Percentiles rank a stretch among this genome's conserved stretches.
Evolutionary conservation across 495 filamentous ascomycete species (phyloP).

Genomic region (Entonaema liquescens): DNA sequence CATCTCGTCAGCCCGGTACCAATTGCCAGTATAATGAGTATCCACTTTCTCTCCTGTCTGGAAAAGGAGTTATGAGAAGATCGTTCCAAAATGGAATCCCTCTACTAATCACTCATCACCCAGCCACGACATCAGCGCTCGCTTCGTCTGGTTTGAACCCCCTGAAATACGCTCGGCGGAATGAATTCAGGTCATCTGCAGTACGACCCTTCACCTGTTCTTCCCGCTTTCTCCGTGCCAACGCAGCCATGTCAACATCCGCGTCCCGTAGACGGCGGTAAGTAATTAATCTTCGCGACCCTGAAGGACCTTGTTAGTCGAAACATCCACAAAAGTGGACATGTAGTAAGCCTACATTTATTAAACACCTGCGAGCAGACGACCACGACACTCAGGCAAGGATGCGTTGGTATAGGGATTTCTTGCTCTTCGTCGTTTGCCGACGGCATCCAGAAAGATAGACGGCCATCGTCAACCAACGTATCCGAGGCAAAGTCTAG

Average conservation of each 20-base stretch:
- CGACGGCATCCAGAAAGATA: slow-evolving; percentile 98
- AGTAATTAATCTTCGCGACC: slow-evolving; percentile 87
- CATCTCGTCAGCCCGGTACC: neutral
- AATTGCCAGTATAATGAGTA: neutral
- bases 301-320: slow-evolving; percentile 50
- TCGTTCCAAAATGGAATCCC: neutral
- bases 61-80: neutral
- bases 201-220: slow-evolving; percentile 55
- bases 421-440: slow-evolving; percentile 78
- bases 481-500: slow-evolving; percentile 78
- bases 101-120: neutral
- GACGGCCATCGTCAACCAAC: slow-evolving; percentile 82
- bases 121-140: slow-evolving; percentile 1
- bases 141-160: slow-evolving; percentile 44
- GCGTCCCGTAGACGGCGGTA: slow-evolving; percentile 76
- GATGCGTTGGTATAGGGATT: slow-evolving; percentile 79
- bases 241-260: slow-evolving; percentile 58
- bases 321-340: slow-evolving; percentile 4
- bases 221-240: slow-evolving; percentile 50
- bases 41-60: neutral
- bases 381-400: slow-evolving; percentile 75
- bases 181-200: slow-evolving; percentile 83
- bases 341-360: slow-evolving; percentile 67
- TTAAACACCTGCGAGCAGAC: slow-evolving; percentile 87
- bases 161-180: slow-evolving; percentile 73